A percentile compares a stretch with the other conserved stretches of the same genome.
Conservation (phyloP, 345 rosid genomes). For the Anacardium occidentale region DNA sequence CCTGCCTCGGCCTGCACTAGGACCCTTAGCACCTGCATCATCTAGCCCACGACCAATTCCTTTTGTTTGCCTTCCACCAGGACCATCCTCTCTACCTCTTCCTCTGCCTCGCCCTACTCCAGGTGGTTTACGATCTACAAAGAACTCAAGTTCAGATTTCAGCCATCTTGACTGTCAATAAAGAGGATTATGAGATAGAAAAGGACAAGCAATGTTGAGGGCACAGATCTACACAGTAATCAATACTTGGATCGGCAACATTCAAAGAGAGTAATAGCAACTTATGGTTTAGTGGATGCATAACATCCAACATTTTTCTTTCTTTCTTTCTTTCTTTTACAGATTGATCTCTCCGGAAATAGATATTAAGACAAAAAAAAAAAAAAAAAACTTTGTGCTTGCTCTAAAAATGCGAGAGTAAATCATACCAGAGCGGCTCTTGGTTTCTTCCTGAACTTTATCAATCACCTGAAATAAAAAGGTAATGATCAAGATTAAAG, state of each 20-base stretch:
- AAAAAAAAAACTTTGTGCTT: background rate
- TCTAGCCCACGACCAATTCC: conserved; percentile 75
- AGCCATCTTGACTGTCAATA: background rate
- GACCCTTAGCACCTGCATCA: conserved; percentile 59
- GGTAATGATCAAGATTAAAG: conserved; percentile 17
- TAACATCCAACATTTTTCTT: background rate
- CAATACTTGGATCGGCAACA: background rate
- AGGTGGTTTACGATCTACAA: conserved; percentile 73
- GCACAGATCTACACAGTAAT: background rate
- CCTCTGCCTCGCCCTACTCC: conserved; percentile 84
- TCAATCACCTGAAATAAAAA: conserved; percentile 65
- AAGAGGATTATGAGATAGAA: background rate
- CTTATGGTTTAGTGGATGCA: conserved; percentile 3
- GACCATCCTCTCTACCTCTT: conserved; percentile 75
- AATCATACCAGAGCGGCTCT: conserved; percentile 59
- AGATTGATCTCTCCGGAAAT: background rate
- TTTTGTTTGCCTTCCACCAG: conserved; percentile 59
- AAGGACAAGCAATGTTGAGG: background rate
- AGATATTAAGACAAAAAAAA: no score
- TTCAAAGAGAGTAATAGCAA: background rate
- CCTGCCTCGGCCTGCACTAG: conserved; percentile 68
- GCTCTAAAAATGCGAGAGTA: background rate
- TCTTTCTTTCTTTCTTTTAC: background rate
- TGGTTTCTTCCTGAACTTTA: conserved; percentile 83
- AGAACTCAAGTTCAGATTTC: conserved; percentile 11